Base-by-base conservation (phyloP, 1,139 yeast genomes). In the Magnusiomyces ingens region DNA sequence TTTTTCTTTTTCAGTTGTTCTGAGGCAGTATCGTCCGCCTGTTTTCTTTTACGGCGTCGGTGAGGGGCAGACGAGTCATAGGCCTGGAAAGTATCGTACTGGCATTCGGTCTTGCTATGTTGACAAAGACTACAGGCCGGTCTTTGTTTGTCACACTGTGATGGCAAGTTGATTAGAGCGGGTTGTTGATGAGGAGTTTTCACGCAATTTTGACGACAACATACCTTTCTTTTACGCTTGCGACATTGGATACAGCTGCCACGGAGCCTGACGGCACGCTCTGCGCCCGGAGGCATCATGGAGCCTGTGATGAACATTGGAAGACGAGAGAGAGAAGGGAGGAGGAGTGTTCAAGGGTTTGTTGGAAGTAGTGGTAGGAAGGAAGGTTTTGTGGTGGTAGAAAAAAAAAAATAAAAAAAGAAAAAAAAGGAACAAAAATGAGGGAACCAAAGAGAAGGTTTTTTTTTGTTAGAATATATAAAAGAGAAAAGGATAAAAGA, bases 241-340 rank as follows among this genome's bases (percentile, higher is more conserved):
- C 56, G 47, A 44, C 56, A 54, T 36, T 54, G 54, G 6, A 49
- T 54, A 49, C 56, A 54, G 29, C 54, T 51, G n/a, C 56, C 54
- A 45, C 56, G 35, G n/a, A 54, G 52, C n/a, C 54, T 26, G 17
- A 51, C 56, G 13, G 54, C 54, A 36, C 54, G 37, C 37, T 51
- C 48, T 29, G 48, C 46, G 15, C 49, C 37, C 3, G 55, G 50
- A 13, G 50, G 53, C 43, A 43, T 22, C 35, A 38, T 41, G 5
- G 51, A 19, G 48, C 26, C 37, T 29, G 45, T 38, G 22, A 52
- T n/a, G n/a, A 48, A 43, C 53, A 53, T 50, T n/a, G 29, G 8
- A 26, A 26, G 32, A 5, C 8, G 32, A 26, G 32, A 26, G 8
- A 26, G 8, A 5, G 4, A 26, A 8, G 32, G 32, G 8, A 8